Conservation (phyloP, 2,329 filamentous ascomycete genomes). For the Colletotrichum tofieldiae region DNA sequence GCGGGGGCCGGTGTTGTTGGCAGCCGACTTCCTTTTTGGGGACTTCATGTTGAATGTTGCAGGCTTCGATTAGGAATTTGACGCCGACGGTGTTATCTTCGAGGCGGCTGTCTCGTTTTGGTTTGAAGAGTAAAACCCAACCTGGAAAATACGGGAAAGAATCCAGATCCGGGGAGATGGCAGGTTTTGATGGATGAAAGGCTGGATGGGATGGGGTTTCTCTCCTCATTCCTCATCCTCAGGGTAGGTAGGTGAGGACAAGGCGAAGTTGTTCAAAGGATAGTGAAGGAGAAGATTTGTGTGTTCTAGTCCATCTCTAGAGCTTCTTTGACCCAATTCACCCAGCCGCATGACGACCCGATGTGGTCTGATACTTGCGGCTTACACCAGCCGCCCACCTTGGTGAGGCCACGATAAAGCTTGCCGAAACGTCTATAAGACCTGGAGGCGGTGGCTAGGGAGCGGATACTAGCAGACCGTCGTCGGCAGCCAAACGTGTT, state of each 20-base stretch:
- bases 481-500: background rate
- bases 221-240: background rate
- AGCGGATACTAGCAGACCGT: background rate
- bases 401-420: background rate
- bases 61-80: background rate
- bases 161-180: background rate
- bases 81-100: background rate
- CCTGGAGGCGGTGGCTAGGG: background rate
- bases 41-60: slow-evolving; percentile 34
- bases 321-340: slow-evolving; percentile 3
- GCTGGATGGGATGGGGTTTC: background rate
- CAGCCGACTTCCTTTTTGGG: slow-evolving; percentile 32
- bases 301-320: background rate
- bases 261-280: background rate
- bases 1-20: slow-evolving; percentile 35
- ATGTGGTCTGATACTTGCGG: background rate
- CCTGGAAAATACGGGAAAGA: background rate
- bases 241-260: background rate
- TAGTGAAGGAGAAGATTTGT: background rate
- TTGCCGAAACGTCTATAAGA: background rate
- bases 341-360: slow-evolving; percentile 4
- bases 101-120: background rate
- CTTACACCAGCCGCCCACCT: background rate
- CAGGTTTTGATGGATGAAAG: too few species aligned
- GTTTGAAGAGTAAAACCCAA: background rate